A percentile compares a stretch with the other conserved stretches of the same genome.
These are phyloP conservation scores for Penicillium capsulatum DNA, from an alignment of 2,329 filamentous ascomycete genomes.

Conservation along the genomic window DNA sequence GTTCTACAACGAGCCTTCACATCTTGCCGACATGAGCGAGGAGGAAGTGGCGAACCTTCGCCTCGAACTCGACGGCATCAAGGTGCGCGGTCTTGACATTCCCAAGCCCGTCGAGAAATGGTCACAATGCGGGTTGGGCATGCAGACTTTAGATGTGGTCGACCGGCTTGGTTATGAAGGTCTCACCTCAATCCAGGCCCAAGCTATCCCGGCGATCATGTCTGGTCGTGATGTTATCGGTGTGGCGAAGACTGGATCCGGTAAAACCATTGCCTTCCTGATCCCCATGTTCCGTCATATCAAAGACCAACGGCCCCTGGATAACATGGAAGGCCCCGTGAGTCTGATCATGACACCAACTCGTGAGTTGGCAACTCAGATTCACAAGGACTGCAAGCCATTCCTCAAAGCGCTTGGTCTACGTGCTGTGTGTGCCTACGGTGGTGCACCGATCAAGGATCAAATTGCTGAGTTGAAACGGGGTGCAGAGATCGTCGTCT, in stretches of 20 bases:
- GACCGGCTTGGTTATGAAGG: constrained; percentile 75
- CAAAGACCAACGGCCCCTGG: constrained; percentile 81
- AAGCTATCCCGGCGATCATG: constrained; percentile 93
- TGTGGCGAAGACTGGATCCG: constrained; percentile 94
- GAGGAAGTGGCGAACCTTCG: constrained; percentile 78
- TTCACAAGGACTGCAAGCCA: constrained; percentile 89
- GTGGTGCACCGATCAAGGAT: constrained; percentile 92
- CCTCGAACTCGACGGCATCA: constrained; percentile 89
- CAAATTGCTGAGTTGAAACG: constrained; percentile 96
- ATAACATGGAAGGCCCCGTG: constrained; percentile 80
- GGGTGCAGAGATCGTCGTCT: constrained; percentile 90
- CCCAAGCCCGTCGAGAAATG: constrained; percentile 94
- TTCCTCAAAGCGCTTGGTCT: constrained; percentile 84
- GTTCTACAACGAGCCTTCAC: constrained; percentile 88
- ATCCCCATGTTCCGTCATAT: constrained; percentile 98
- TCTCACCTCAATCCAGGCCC: constrained; percentile 90
- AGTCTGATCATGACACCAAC: constrained; percentile 90
- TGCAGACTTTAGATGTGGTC: constrained; percentile 82
- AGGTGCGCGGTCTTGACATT: constrained; percentile 80
- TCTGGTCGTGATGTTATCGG: constrained; percentile 93
- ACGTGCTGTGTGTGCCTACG: constrained; percentile 86
- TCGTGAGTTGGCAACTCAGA: constrained; percentile 87
- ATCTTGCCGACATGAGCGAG: constrained; percentile 77
- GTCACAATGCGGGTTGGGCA: constrained; percentile 88
- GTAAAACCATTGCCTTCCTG: constrained; percentile 93